These are phyloP conservation scores for Boletus edulis DNA, from an alignment of 768 basidiomycete genomes.

Conservation along the genomic window DNA sequence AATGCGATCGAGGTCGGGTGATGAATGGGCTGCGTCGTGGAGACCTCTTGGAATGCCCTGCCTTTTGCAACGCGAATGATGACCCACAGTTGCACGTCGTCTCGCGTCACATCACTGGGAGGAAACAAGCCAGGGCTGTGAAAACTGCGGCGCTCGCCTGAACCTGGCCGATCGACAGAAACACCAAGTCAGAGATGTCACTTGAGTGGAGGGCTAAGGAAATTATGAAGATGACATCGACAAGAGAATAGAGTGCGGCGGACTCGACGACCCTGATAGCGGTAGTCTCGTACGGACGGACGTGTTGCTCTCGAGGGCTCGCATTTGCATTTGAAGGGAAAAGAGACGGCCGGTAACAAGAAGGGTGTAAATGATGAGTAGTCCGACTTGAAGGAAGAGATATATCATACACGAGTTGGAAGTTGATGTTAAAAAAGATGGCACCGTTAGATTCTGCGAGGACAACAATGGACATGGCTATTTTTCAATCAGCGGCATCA, in stretches of 20 bases:
- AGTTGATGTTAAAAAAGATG: conserved; percentile 18
- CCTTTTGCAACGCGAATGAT: conserved; percentile 36
- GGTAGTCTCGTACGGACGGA: conserved; percentile 26
- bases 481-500: background rate
- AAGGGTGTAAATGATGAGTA: conserved; percentile 31
- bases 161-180: conserved; percentile 33
- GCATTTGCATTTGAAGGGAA: conserved; percentile 14
- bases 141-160: conserved; percentile 22
- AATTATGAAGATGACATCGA: conserved; percentile 32
- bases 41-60: conserved; percentile 11
- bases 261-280: conserved; percentile 37
- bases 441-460: conserved; percentile 7
- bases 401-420: conserved; percentile 29
- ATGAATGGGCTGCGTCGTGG: background rate
- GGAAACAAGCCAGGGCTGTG: no score
- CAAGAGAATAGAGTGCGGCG: conserved; percentile 27
- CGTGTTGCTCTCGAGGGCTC: conserved; percentile 15
- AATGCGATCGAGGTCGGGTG: conserved; percentile 7
- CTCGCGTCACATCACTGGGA: background rate
- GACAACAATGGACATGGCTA: conserved; percentile 18
- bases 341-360: conserved; percentile 31
- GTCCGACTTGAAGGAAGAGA: conserved; percentile 27
- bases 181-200: conserved; percentile 31
- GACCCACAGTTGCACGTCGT: conserved; percentile 29
- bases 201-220: conserved; percentile 19